Base-by-base conservation (phyloP, 441 rosid species). In the Populus hybrid region DNA sequence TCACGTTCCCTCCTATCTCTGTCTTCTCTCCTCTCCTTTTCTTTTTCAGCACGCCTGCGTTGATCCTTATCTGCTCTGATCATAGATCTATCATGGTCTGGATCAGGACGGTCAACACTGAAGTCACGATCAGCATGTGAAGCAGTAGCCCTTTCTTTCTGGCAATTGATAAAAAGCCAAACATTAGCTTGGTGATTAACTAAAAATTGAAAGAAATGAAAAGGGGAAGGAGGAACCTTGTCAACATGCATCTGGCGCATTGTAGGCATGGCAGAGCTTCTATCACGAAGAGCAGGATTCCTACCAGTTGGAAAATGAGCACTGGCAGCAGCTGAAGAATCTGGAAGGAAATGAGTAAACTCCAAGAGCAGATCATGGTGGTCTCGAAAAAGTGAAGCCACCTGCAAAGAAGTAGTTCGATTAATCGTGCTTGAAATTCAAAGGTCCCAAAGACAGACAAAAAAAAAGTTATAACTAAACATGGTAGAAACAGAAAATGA, bases 261-360 rank as follows among this genome's bases (percentile, higher is more conserved):
- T 59, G 89, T 73, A 65, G 91, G 97, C 81, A 92, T 84, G 65
- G 90, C 87, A 23, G 94, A 84, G 82, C 84, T 88, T 84, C 90
- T 87, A 79, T 91, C 98, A 72, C 91, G 90, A 50, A 78, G 88
- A 74, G 86, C 63, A 69, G 92, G 83, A 77, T 81, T 90, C 84
- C 93, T 89, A 24, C 86, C 87, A 71, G 95, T 80, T 77, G 88
- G 83, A 80, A 68, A 81, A 72, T 83, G 81, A 75, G 78, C 81
- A 73, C 94, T 85, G n/a, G 92, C 86, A 64, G 93, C 75, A 68
- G 88, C 92, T 36, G 99, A 92, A 77, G 88, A 72, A 88, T 92
- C 97, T 20, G 99, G 99, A 35, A 97, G 91, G 86, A 97, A 97
- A 79, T 92, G 94, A 74, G 87, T 87, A 68, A 94, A 97, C 86